Conservation (phyloP, 495 filamentous ascomycete species). For the Chaetomidium leptoderma region DNA sequence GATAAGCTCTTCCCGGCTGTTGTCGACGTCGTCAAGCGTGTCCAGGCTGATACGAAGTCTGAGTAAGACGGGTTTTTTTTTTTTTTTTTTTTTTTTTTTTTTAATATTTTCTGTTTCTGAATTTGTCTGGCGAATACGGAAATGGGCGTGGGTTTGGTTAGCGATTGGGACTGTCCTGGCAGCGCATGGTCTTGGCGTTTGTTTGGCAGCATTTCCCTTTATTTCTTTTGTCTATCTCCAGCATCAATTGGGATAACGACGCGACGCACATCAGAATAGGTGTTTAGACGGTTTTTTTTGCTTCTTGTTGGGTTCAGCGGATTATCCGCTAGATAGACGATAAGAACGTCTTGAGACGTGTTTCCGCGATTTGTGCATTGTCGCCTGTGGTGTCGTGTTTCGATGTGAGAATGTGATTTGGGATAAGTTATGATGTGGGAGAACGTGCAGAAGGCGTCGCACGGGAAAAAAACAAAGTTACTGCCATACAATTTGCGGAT, state of each 20-base stretch:
- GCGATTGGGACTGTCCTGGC: conserved; percentile 1
- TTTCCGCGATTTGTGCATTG: not conserved
- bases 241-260: conserved; percentile 9
- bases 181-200: conserved; percentile 17
- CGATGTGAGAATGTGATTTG: too few species aligned
- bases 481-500: too few species aligned
- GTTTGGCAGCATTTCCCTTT: not conserved
- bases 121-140: too few species aligned
- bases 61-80: conserved; percentile 17
- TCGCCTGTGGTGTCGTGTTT: not conserved
- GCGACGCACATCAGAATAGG: conserved; percentile 6
- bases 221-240: not conserved
- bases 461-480: too few species aligned
- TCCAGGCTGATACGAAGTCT: conserved; percentile 57
- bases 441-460: too few species aligned
- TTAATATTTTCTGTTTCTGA: not conserved
- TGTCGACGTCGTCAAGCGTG: conserved; percentile 68
- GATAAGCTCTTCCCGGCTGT: conserved; percentile 72
- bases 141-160: conserved; percentile 1
- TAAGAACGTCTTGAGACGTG: not conserved
- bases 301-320: not conserved
- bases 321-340: not conserved
- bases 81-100: conserved; percentile 5
- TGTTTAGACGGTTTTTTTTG: not conserved
- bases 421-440: too few species aligned